A percentile compares a stretch with the other conserved stretches of the same genome.
Conservation (phyloP, 495 filamentous ascomycete species). For the Neurospora cerealis region DNA sequence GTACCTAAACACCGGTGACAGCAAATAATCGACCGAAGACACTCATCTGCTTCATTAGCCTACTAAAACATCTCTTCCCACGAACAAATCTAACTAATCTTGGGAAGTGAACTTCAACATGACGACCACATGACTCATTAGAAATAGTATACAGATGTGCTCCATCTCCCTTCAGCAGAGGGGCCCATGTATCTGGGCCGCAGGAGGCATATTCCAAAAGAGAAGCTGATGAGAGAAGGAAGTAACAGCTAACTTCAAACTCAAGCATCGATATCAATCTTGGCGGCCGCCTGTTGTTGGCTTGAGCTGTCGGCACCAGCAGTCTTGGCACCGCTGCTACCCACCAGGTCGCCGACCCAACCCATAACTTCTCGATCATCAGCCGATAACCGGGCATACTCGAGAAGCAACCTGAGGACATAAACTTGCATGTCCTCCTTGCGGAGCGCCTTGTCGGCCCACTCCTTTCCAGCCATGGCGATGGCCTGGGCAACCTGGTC, state of each 20-base stretch:
- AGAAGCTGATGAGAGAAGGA: neutral
- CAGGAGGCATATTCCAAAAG: neutral
- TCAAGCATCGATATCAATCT: neutral
- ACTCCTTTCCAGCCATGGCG: constrained; percentile 51
- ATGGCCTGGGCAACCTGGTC: constrained; percentile 46
- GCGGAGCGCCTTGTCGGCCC: constrained; percentile 59
- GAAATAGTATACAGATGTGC: neutral
- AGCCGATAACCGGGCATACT: constrained; percentile 59
- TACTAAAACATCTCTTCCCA: neutral
- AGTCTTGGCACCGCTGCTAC: neutral
- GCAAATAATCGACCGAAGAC: neutral
- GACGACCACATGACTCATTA: neutral
- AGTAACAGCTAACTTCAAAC: neutral
- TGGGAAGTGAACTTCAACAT: neutral
- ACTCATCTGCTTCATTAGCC: neutral
- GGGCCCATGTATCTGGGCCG: neutral
- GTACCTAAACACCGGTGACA: neutral
- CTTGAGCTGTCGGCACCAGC: neutral
- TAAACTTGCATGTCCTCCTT: constrained; percentile 68
- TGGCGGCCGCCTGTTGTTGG: neutral
- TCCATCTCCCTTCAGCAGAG: neutral
- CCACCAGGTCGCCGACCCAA: constrained; percentile 44
- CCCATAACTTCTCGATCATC: constrained; percentile 57
- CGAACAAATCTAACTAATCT: neutral
- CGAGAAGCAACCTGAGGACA: constrained; percentile 55